Evolutionary conservation across 1,284 basidiomycete genomes (phyloP).

Genomic region (Sanghuangporus baumii): DNA sequence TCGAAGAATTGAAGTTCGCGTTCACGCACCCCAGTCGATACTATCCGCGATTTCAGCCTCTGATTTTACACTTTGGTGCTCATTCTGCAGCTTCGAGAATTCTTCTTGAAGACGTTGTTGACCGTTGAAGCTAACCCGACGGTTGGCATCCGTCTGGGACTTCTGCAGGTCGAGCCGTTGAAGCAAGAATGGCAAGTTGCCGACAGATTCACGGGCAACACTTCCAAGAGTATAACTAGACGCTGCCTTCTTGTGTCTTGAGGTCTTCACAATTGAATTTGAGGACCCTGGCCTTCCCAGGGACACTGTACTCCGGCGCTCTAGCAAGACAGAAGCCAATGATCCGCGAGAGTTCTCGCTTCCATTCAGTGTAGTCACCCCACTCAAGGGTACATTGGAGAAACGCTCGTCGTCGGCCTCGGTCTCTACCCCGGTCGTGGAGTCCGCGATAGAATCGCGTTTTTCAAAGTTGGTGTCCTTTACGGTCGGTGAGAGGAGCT

Average conservation of each 20-base stretch:
- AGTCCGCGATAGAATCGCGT: conserved; percentile 9
- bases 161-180: conserved; percentile 45
- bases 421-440: conserved; percentile 15
- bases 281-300: conserved; percentile 8
- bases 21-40: conserved; percentile 69
- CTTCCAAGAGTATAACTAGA: conserved; percentile 8
- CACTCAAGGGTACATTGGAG: conserved; percentile 48
- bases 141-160: conserved; percentile 25
- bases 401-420: conserved; percentile 50
- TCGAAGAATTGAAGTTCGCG: conserved; percentile 7
- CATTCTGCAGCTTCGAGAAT: conserved; percentile 53
- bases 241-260: conserved; percentile 10
- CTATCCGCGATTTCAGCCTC: conserved; percentile 29
- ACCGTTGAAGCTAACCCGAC: conserved; percentile 53
- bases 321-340: conserved; percentile 2
- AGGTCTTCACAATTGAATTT: neutral
- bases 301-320: conserved; percentile 13
- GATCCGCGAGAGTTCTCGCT: neutral
- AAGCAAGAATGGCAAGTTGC: conserved; percentile 45
- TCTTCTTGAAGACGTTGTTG: conserved; percentile 65
- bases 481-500: conserved; percentile 6
- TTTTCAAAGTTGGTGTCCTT: neutral
- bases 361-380: neutral
- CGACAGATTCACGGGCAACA: conserved; percentile 30
- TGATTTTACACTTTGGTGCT: neutral